Evolutionary conservation across 768 basidiomycete genomes (phyloP), one percentile per base, ranked within the genome.

Genomic region (Boletales sp.): DNA sequence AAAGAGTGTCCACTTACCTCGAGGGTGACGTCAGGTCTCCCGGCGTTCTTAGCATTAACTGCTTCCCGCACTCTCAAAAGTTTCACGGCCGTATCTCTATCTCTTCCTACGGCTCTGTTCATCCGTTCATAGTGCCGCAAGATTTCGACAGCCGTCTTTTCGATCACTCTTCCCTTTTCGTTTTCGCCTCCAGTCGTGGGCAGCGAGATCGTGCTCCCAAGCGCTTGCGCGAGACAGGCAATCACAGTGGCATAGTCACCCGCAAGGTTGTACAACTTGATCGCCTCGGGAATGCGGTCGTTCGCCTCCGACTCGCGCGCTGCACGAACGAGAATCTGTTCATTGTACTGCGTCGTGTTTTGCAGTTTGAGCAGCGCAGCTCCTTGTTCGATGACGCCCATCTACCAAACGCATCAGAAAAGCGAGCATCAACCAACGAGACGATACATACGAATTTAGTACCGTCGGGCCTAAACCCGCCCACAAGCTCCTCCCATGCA

Each of bases 201-300:
- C 56, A 87, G 78, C 3, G 84, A 75, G 42, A 97, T 76, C 0
- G 89, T 86, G 61, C 85, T 87, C 14, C 94, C 92, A 2, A 99
- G 77, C 2, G 91, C 90, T 48, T 84, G 82, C 13, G 92, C 91
- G 32, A 98, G 85, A 46, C 90, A 90, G 8, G 83, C 77, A 37
- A 97, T 81, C 47, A 98, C 95, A 21, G 90, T 91, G 13, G 79
- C 71, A 64, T 94, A 93, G 55, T 94, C 89, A 31, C 90, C 90
- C 1, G 94, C 94, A 34, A 97, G 82, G 70, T 97, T 94, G 72
- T 93, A 97, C 39, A 99, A 74, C 64, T 94, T 92, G 72, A 98
- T 93, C 3, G 94, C 93, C 65, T 97, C 93, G 2, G 86, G 78
- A 35, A 90, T 77, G 30, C 89, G 86, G 60, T 91, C 85, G 60